Percentiles rank a stretch among this genome's conserved stretches.
Evolutionary conservation across 257 asterid genomes (phyloP).

Genomic region (Jacaranda mimosifolia): DNA sequence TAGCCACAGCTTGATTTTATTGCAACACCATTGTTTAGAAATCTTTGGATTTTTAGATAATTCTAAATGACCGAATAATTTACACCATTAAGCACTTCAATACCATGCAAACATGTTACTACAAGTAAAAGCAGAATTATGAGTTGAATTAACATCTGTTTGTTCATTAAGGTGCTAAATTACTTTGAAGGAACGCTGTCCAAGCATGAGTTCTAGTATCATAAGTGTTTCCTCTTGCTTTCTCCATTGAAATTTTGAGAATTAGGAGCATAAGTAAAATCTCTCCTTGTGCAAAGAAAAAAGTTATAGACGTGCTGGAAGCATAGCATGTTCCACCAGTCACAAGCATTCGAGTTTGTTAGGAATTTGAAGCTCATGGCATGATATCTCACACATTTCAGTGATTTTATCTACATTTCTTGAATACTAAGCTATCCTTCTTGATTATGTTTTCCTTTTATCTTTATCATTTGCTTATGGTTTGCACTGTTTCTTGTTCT

Average conservation of each 20-base stretch:
- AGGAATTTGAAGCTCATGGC: background rate
- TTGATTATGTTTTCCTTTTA: background rate
- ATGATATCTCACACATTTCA: background rate
- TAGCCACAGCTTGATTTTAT: background rate
- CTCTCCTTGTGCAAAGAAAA: background rate
- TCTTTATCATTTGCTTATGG: background rate
- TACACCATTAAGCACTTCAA: background rate
- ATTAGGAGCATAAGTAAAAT: background rate
- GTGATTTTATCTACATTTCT: background rate
- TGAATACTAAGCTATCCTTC: background rate
- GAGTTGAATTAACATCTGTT: background rate
- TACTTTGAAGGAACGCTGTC: background rate
- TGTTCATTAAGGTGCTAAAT: background rate
- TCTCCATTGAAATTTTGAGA: background rate
- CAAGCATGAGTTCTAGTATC: background rate
- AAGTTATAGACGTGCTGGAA: background rate
- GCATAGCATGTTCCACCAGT: background rate
- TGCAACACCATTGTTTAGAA: background rate
- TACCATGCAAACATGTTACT: constrained; percentile 3
- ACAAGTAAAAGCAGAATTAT: background rate
- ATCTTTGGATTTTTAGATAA: background rate
- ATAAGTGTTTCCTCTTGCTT: background rate
- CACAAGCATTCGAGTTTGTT: constrained; percentile 10
- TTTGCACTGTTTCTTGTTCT: background rate
- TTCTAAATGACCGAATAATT: background rate